Evolutionary conservation across 129 eudicot genomes (phyloP).

Genomic region (Lonicera japonica): DNA sequence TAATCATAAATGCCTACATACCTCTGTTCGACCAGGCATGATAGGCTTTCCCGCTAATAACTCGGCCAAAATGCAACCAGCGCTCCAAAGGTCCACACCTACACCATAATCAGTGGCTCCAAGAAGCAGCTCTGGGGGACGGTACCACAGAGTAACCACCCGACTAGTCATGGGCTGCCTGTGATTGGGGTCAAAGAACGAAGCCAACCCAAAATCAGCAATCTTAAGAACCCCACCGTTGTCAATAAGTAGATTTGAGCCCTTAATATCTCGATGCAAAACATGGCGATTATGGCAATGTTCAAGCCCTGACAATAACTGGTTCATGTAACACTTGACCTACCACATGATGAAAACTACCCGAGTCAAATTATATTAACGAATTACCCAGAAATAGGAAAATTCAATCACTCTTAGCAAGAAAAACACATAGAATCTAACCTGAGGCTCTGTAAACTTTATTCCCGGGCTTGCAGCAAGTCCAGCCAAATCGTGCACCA

Average conservation of each 20-base stretch:
- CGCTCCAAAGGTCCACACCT: slow-evolving; percentile 89
- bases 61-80: slow-evolving; percentile 63
- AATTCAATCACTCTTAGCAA: not conserved
- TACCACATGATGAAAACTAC: slow-evolving; percentile 13
- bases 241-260: slow-evolving; percentile 87
- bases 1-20: slow-evolving; percentile 66
- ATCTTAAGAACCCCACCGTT: slow-evolving; percentile 72
- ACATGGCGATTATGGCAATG: slow-evolving; percentile 91
- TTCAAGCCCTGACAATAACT: slow-evolving; percentile 84
- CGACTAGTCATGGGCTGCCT: slow-evolving; percentile 96
- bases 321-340: slow-evolving; percentile 97
- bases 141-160: slow-evolving; percentile 92
- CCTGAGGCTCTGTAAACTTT: slow-evolving; percentile 92
- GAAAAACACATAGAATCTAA: slow-evolving; percentile 10
- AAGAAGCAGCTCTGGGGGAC: slow-evolving; percentile 97
- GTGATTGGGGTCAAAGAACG: slow-evolving; percentile 72
- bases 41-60: slow-evolving; percentile 56
- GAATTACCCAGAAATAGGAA: not conserved
- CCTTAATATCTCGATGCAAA: slow-evolving; percentile 91
- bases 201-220: slow-evolving; percentile 94
- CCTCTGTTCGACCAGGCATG: slow-evolving; percentile 70
- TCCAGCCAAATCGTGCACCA: slow-evolving; percentile 40
- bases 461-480: slow-evolving; percentile 68
- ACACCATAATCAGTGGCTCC: slow-evolving; percentile 95
- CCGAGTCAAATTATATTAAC: not conserved